A percentile compares a stretch with the other conserved stretches of the same genome.
Conservation (phyloP, 2,329 filamentous ascomycete species). For the Metarhizium album region DNA sequence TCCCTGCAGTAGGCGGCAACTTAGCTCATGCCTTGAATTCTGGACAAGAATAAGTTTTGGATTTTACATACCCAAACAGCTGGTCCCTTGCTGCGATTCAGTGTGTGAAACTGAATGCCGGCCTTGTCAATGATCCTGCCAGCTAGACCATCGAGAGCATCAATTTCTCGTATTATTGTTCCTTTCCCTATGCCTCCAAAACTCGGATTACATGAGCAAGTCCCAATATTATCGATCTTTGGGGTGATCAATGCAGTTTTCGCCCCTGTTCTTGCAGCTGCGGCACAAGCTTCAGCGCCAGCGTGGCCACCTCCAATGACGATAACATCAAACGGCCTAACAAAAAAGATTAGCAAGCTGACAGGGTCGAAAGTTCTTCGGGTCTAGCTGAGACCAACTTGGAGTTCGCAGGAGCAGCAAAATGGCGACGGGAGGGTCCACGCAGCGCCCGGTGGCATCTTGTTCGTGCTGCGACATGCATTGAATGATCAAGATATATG, state of each 20-base stretch:
- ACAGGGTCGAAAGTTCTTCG: background rate
- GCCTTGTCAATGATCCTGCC: slow-evolving; percentile 87
- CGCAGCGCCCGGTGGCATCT: slow-evolving; percentile 12
- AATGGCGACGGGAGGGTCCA: slow-evolving; percentile 10
- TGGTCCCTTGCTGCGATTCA: slow-evolving; percentile 84
- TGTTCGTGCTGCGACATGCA: slow-evolving; percentile 18
- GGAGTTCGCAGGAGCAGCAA: slow-evolving; percentile 20
- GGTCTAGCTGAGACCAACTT: background rate
- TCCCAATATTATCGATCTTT: slow-evolving; percentile 76
- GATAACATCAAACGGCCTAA: slow-evolving; percentile 75
- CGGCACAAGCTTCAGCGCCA: slow-evolving; percentile 85
- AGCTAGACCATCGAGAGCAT: slow-evolving; percentile 84
- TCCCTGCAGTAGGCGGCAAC: slow-evolving; percentile 35
- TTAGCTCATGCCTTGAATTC: background rate
- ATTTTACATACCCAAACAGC: slow-evolving; percentile 63
- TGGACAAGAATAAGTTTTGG: background rate
- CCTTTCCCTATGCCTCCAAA: slow-evolving; percentile 99
- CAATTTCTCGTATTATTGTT: slow-evolving; percentile 88
- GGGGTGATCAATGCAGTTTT: slow-evolving; percentile 85
- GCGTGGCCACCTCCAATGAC: slow-evolving; percentile 95
- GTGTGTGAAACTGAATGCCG: slow-evolving; percentile 81
- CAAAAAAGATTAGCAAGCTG: background rate
- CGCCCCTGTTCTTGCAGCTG: slow-evolving; percentile 79
- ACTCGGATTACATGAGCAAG: slow-evolving; percentile 93
- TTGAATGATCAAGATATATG: slow-evolving; percentile 12